Conservation (phyloP, 2,329 filamentous ascomycete genomes). For the Phialophora chinensis region DNA sequence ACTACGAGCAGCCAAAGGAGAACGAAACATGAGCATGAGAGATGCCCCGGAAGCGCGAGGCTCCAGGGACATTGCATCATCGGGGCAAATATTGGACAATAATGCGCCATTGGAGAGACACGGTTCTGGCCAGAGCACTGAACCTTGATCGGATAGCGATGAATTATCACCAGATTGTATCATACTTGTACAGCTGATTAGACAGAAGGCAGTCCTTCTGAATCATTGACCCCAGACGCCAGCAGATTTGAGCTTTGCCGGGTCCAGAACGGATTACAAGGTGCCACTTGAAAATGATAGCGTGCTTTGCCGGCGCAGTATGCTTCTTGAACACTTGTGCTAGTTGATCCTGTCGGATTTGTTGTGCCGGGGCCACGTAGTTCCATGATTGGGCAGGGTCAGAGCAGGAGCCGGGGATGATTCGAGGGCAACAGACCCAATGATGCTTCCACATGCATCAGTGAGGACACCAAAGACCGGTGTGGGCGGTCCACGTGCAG, state of each 20-base stretch:
- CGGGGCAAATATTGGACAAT: slow-evolving; percentile 32
- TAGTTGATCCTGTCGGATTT: neutral
- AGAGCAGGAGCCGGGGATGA: neutral
- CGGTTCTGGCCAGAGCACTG: slow-evolving; percentile 28
- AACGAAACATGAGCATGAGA: slow-evolving; percentile 27
- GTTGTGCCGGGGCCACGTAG: neutral
- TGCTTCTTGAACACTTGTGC: neutral
- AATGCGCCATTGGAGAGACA: slow-evolving; percentile 29
- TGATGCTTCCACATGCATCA: neutral
- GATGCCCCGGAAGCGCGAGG: slow-evolving; percentile 22
- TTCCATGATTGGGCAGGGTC: neutral
- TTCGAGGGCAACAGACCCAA: neutral
- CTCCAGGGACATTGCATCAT: slow-evolving; percentile 29
- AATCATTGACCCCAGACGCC: slow-evolving; percentile 1
- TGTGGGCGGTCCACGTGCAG: neutral
- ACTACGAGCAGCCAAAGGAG: slow-evolving; percentile 35
- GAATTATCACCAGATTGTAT: slow-evolving; percentile 19
- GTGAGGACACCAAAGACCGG: neutral
- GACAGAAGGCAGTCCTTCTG: slow-evolving; percentile 21
- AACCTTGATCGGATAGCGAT: slow-evolving; percentile 12
- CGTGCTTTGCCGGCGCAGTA: neutral
- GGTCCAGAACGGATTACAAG: slow-evolving; percentile 12
- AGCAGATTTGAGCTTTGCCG: neutral
- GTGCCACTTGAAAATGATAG: slow-evolving; percentile 7
- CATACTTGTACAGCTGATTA: slow-evolving; percentile 10